These are phyloP conservation scores for Candida xiaguanensis DNA, from an alignment of 805 yeast genomes.

Conservation along the genomic window DNA sequence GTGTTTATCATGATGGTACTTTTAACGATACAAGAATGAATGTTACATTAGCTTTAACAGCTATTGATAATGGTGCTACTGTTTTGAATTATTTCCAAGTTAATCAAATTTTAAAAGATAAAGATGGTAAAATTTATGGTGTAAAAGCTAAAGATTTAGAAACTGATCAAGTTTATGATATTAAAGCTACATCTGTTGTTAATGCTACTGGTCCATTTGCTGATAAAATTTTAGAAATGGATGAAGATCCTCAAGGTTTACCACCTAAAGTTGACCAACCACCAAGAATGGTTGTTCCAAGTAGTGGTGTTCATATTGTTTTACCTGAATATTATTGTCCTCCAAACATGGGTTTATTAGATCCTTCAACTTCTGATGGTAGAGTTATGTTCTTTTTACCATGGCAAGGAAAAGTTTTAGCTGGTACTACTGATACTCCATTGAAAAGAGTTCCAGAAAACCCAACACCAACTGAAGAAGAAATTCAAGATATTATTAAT, in stretches of 20 bases:
- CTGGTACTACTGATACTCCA: constrained; percentile 96
- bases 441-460: constrained; percentile 62
- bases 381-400: constrained; percentile 96
- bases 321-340: constrained; percentile 93
- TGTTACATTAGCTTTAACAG: constrained; percentile 79
- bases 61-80: constrained; percentile 84
- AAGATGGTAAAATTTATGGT: constrained; percentile 60
- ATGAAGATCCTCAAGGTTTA: constrained; percentile 61
- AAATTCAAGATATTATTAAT: constrained; percentile 78
- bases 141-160: constrained; percentile 72
- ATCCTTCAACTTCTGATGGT: constrained; percentile 91
- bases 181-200: constrained; percentile 70
- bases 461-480: constrained; percentile 85
- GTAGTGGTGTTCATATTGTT: constrained; percentile 90
- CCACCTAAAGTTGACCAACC: constrained; percentile 49
- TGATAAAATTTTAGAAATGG: constrained; percentile 83
- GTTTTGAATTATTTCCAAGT: constrained; percentile 86
- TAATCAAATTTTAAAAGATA: constrained; percentile 64
- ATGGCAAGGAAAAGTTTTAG: constrained; percentile 95
- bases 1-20: constrained; percentile 93
- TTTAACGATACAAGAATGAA: constrained; percentile 93
- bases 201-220: constrained; percentile 96
- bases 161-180: constrained; percentile 57
- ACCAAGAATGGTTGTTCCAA: constrained; percentile 87
- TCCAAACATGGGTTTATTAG: constrained; percentile 78